Evolutionary conservation across 176 grass and related monocot species (phyloP), one percentile per base, ranked within the genome.

Genomic region (Calamus simplicifolius): DNA sequence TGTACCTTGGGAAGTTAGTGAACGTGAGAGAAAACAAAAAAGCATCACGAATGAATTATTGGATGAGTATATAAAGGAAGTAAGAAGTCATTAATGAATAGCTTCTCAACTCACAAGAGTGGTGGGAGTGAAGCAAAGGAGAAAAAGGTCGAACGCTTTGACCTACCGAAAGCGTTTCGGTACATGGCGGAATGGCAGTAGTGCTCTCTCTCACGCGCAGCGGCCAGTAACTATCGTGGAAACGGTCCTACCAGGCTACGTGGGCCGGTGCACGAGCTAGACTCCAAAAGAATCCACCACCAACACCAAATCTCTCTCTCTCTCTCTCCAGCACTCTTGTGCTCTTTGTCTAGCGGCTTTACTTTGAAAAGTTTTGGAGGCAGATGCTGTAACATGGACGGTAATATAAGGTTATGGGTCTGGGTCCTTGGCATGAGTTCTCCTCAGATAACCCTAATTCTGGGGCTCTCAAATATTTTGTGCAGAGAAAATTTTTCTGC

Each of bases 201-300:
- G 35, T 43, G 35, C 49, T 49, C 57, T 25, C 18, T 63, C 57
- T 28, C 57, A 29, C 26, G 23, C 14, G 25, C 16, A 57, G 57
- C 16, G 29, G 14, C 13, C 17, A 7, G 13, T 56, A 49, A 50
- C 31, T 6, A 69, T 69, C 27, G 18, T 56, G 18, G 53, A n/a
- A 56, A 57, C 16, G 21, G 54, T 5, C 18, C 29, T 27, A 1
- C n/a, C 10, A 48, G 18, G 52, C 29, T 49, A 26, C 10, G 66
- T 69, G 31, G 52, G 53, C 67, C 67, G 67, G 67, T 49, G 67
- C 67, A 69, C 67, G 67, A 57, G 19, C 54, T 56, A 57, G 4
- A 29, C 15, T 27, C 48, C 49, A 51, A 52, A 51, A 52, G 63
- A 13, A 13, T 43, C 19, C 49, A 51, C 48, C 49, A 52, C 26